phyloP scores from a whole-genome alignment of 176 grass and related monocot species.

The Pontederia crassipes region DNA sequence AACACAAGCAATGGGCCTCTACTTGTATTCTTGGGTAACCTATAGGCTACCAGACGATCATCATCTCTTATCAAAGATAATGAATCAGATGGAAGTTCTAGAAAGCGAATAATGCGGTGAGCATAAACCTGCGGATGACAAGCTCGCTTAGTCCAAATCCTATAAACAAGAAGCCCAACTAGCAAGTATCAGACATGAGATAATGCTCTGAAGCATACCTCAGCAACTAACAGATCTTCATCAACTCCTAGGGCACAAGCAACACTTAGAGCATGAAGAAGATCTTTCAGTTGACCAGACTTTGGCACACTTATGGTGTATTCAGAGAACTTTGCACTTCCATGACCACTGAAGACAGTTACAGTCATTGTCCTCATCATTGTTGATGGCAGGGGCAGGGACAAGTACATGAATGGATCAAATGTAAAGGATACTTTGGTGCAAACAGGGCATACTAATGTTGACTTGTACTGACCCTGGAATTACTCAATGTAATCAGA shows the following conservation, averaged over 20 bases:
- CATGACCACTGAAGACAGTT: slow-evolving; percentile 83
- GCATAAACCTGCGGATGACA: slow-evolving; percentile 53
- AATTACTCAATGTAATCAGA: slow-evolving; percentile 9
- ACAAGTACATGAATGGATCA: slow-evolving; percentile 96
- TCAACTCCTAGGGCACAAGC: slow-evolving; percentile 67
- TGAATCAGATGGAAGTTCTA: slow-evolving; percentile 80
- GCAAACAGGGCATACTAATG: slow-evolving; percentile 74
- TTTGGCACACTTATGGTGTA: slow-evolving; percentile 78
- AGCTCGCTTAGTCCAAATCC: neutral
- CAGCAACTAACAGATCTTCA: slow-evolving; percentile 66
- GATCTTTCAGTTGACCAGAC: slow-evolving; percentile 63
- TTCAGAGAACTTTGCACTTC: slow-evolving; percentile 34
- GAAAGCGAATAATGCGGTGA: slow-evolving; percentile 62
- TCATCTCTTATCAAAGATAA: slow-evolving; percentile 80
- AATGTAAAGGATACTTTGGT: slow-evolving; percentile 71
- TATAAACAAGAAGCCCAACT: neutral
- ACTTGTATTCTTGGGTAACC: slow-evolving; percentile 54
- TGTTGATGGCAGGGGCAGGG: slow-evolving; percentile 75
- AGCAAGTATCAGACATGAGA: neutral
- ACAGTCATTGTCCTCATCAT: slow-evolving; percentile 74
- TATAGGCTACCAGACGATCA: slow-evolving; percentile 70
- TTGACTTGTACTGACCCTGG: slow-evolving; percentile 93
- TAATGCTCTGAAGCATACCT: slow-evolving; percentile 33
- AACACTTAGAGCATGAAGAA: slow-evolving; percentile 62
- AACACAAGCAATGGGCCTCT: slow-evolving; percentile 56